Evolutionary conservation across 2,329 filamentous ascomycete genomes (phyloP), one percentile per base, ranked within the genome.

Genomic region (Calonectria montana): DNA sequence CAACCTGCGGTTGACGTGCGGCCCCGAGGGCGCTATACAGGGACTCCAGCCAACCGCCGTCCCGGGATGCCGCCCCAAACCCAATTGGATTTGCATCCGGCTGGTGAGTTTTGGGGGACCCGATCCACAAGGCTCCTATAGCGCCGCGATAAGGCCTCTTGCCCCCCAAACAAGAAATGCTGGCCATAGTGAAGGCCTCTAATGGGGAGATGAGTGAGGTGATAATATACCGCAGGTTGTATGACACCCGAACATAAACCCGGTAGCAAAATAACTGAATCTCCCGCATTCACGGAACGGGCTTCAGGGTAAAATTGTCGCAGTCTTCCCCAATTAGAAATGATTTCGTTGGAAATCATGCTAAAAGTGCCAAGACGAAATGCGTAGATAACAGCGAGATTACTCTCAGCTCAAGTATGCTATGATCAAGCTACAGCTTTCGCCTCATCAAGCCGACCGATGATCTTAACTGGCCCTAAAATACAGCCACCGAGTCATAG

Each of bases 1-100:
- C 53, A 57, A 57, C 39, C 53, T 57, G 53, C 53, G 31, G 53
- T 57, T 57, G 53, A 57, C n/a, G 31, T 57, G 53, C 53, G 10
- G 53, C 53, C 31, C 53, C 53, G 31, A 57, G 53, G 53, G 23
- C n/a, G 15, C 31, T 16, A 10, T 13, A 57, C 31, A 57, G 53
- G 53, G 53, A 25, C 31, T 39, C 37, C n/a, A 39, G 15, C 53
- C 39, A 57, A 31, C 53, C 53, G 53, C 53, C 31, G 53, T 15
- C n/a, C 53, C 31, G 53, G 31, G 31, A 37, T 57, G n/a, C 4
- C 31, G 21, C 31, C 53, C 23, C 7, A 23, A 35, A 21, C 53
- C 31, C 53, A 57, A 57, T 39, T 57, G 53, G 53, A 57, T 57
- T n/a, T 18, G 29, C 35, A 37, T n/a, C 53, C 29, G 31, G 31